Evolutionary conservation across 2,329 filamentous ascomycete species (phyloP).

Genomic region (Neopestalotiopsis sp.): DNA sequence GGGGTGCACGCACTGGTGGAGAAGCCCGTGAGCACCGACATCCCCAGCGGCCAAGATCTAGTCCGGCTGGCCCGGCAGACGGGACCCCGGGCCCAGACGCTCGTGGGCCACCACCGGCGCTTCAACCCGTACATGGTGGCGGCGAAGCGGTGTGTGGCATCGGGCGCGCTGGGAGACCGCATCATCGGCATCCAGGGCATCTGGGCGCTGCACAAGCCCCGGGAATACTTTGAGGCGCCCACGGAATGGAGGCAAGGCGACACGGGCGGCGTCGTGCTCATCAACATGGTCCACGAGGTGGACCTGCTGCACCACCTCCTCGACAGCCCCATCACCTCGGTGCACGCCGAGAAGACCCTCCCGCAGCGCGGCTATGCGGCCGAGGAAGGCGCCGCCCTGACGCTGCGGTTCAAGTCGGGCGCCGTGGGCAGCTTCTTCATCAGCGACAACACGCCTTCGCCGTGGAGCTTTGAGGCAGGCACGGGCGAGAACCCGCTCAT

Average conservation of each 20-base stretch:
- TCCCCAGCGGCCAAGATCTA: constrained; percentile 40
- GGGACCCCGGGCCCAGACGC: constrained; percentile 43
- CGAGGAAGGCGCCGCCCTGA: constrained; percentile 62
- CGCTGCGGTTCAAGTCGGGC: constrained; percentile 57
- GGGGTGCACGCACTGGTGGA: constrained; percentile 62
- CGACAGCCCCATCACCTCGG: constrained; percentile 51
- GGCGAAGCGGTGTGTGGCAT: constrained; percentile 50
- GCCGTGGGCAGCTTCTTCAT: constrained; percentile 63
- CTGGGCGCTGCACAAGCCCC: constrained; percentile 59
- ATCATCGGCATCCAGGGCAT: constrained; percentile 59
- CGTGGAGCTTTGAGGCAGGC: constrained; percentile 61
- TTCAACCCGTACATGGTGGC: constrained; percentile 63
- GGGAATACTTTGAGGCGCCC: constrained; percentile 53
- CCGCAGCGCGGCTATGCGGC: constrained; percentile 52
- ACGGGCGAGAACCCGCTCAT: constrained; percentile 65
- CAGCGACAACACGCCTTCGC: constrained; percentile 55
- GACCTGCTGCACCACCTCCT: constrained; percentile 63
- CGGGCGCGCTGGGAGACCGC: constrained; percentile 45
- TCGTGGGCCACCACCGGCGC: constrained; percentile 64
- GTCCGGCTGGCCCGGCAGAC: constrained; percentile 30
- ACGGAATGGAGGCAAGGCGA: constrained; percentile 52
- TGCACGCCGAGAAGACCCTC: constrained; percentile 54
- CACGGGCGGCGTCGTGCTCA: constrained; percentile 55
- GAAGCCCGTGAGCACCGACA: constrained; percentile 57
- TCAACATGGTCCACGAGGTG: constrained; percentile 67